Evolutionary conservation across 2,329 filamentous ascomycete species (phyloP).

Genomic region (Scleromitrula shiraiana): DNA sequence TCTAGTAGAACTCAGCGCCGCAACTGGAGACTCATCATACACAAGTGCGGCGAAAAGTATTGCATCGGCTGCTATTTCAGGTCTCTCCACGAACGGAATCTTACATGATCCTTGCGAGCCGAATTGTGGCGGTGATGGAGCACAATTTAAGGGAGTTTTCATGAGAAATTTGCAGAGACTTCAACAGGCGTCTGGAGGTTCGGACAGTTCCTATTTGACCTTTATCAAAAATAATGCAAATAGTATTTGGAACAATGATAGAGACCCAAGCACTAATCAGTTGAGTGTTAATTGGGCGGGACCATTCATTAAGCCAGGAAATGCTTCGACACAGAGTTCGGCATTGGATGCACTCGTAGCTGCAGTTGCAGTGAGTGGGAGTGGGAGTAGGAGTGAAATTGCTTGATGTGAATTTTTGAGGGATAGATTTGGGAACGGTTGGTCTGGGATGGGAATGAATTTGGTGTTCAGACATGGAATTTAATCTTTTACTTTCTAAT

Average conservation of each 20-base stretch:
- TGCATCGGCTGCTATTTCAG: constrained; percentile 43
- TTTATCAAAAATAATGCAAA: constrained; percentile 58
- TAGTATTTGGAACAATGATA: constrained; percentile 55
- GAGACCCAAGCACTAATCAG: constrained; percentile 35
- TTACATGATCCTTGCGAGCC: constrained; percentile 47
- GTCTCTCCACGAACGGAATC: constrained; percentile 40
- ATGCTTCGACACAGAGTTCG: constrained; percentile 54
- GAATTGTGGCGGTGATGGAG: constrained; percentile 39
- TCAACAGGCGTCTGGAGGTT: constrained; percentile 37
- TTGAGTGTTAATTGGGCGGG: constrained; percentile 59
- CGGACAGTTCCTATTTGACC: constrained; percentile 39
- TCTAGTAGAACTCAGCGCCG: constrained; percentile 49
- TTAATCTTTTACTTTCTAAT: no score
- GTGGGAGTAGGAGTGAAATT: not conserved
- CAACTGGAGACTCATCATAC: constrained; percentile 34
- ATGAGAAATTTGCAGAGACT: constrained; percentile 55
- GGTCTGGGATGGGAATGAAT: no score
- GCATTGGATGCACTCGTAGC: constrained; percentile 62
- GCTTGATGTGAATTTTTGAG: not conserved
- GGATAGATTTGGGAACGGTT: not conserved
- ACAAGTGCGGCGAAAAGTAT: constrained; percentile 44
- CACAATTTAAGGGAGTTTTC: constrained; percentile 69
- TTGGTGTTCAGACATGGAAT: no score
- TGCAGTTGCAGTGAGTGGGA: constrained; percentile 32
- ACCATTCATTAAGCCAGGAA: constrained; percentile 42